Base-by-base conservation (phyloP, 2,329 filamentous ascomycete species). In the Scleromitrula shiraiana region DNA sequence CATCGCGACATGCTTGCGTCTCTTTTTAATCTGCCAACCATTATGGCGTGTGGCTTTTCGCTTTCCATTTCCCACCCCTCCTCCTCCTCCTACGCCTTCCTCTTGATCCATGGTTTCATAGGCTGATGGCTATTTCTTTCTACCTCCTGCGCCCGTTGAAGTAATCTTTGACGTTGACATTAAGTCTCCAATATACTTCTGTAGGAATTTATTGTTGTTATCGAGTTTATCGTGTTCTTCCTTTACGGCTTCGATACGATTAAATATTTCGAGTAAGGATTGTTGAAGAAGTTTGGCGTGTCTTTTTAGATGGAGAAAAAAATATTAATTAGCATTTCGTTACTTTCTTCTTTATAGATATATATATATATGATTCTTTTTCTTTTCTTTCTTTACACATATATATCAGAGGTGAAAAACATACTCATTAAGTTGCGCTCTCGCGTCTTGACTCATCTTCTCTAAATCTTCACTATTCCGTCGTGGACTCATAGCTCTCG, bases 201-300 rank as follows among this genome's bases (percentile, higher is more conserved):
- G 91, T 40, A 98, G 70, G 63, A 97, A 96, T 62, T 89, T 91
- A 75, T 98, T 98, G 67, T 96, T 90, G 66, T 78, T 93, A 67
- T 97, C 90, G 46, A 98, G 80, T 68, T 95, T 96, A 70, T 96
- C 88, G 64, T 98, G 90, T 64, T 97, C 91, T 59, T 86, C 84
- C 67, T 89, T 88, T 55, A 97, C 90, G 24, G 88, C 87, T 64
- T 98, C 93, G 65, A 97, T 94, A 43, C 89, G 85, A 67, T 95
- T 88, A 56, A 95, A 88, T 36, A 97, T 85, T 54, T 85, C 87
- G 53, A 94, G 75, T 27, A 98, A 79, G 23, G 88, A 95, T 46
- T 89, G 87, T 68, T 98, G 93, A 23, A 97, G 73, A 39, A 81
- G 79, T 66, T 88, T 88, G 50, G 91, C 90, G 69, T 96, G 89